Base-by-base conservation (phyloP, 805 yeast species). In the Wickerhamiella domercqiae region DNA sequence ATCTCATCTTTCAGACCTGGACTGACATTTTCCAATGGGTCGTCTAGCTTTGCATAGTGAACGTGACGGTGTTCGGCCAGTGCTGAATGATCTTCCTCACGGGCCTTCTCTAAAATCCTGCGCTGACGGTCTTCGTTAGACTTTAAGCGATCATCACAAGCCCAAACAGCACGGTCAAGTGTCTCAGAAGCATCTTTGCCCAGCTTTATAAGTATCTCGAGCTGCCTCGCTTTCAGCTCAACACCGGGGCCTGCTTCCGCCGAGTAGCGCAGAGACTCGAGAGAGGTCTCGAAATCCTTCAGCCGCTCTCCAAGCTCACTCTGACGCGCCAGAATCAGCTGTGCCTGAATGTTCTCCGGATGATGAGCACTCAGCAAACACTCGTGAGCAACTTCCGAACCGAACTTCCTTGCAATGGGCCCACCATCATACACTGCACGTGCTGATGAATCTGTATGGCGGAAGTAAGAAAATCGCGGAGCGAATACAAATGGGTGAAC, bases 381-480 rank as follows among this genome's bases (percentile, higher is more conserved):
- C 13, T 66, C 60, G 50, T 83, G 94, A 4, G 78, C 71, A 0
- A 61, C 50, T 45, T 68, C 70, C 34, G 63, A 51, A 2, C 72
- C 72, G 53, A 73, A 73, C 17, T 74, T 73, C n/a, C 42, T 43
- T 37, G 53, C 46, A 21, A 45, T 45, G 3, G 38, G 26, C 7
- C 54, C 57, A 16, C 41, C 48, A 39, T 54, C 44, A 54, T 47
- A 26, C 37, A 51, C 57, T 29, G 62, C 61, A n/a, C 14, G 21
- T 2, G 63, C 67, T 7, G 46, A 36, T 42, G 68, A 64, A 36
- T 64, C 66, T 2, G 82, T 73, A 44, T 77, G 73, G 35, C 87
- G 65, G 43, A 69, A 60, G 53, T 81, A 86, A 2, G 76, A 63
- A 51, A 84, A 76, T 32, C 71, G 61, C 4, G 87, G 80, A 0